Evolutionary conservation across 306 rosid genomes (phyloP), one percentile per base, ranked within the genome.

Genomic region (Castanospermum australe): DNA sequence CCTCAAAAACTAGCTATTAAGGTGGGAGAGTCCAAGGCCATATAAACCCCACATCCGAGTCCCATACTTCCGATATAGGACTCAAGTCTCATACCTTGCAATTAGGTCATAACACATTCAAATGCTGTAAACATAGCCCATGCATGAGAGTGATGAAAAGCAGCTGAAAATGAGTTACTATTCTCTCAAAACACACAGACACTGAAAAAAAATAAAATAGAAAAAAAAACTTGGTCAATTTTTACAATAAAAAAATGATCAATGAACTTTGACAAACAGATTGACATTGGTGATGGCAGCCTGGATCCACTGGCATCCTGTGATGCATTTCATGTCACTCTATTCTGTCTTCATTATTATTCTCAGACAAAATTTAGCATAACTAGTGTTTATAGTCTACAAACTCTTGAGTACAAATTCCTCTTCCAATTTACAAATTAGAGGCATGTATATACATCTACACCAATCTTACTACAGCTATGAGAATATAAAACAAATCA

Each of bases 401-500:
- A 33, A 47, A 44, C 3, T 1, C 32, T 1, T n/a, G 14, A 45
- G 52, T 45, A 45, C 52, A 45, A 45, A 48, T 38, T n/a, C n/a
- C 41, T 54, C 9, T 28, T 62, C 52, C 3, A 60, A 24, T 55
- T 38, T 65, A 52, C 8, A 21, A 64, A 50, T 39, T 25, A 63
- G 13, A 63, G 24, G 67, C 57, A 79, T 17, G 8, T 22, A 33
- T 13, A 30, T 51, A 47, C 30, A 38, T n/a, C n/a, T n/a, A n/a
- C n/a, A n/a, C n/a, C n/a, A n/a, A n/a, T n/a, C n/a, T n/a, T n/a
- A n/a, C n/a, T n/a, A n/a, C n/a, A n/a, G n/a, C n/a, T n/a, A n/a
- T n/a, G n/a, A n/a, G n/a, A n/a, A n/a, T n/a, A n/a, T 13, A 73
- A n/a, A 55, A 38, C 65, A 78, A 55, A 69, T 59, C 36, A 45